Evolutionary conservation across 1,139 yeast genomes (phyloP).

Genomic region (Wickerhamomyces sp.): DNA sequence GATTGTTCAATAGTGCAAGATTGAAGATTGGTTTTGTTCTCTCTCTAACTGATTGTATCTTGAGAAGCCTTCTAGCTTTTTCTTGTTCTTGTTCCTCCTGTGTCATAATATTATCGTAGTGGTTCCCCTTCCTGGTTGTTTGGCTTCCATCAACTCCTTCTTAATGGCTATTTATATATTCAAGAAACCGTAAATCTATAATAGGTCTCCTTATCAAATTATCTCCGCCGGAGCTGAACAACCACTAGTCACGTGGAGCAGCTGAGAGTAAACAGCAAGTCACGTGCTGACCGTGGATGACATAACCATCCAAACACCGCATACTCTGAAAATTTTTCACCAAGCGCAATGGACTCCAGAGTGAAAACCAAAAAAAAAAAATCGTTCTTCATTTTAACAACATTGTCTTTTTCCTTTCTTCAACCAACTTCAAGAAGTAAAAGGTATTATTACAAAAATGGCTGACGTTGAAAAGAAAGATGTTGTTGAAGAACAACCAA

Average conservation of each 20-base stretch:
- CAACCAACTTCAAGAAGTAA: slow-evolving; percentile 26
- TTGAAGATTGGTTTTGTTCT: slow-evolving; percentile 39
- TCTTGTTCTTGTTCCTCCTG: neutral
- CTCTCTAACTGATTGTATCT: slow-evolving; percentile 49
- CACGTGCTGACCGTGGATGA: neutral
- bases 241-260: no score
- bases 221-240: slow-evolving; percentile 7
- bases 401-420: slow-evolving; percentile 1
- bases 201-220: slow-evolving; percentile 1
- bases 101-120: slow-evolving; percentile 3
- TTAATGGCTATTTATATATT: neutral
- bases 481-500: slow-evolving; percentile 77
- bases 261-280: neutral
- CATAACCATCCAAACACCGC: slow-evolving; percentile 19
- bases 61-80: slow-evolving; percentile 31
- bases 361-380: slow-evolving; percentile 15
- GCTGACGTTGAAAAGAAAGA: slow-evolving; percentile 85
- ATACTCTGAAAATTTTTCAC: slow-evolving; percentile 11
- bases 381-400: slow-evolving; percentile 1
- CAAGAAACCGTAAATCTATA: neutral
- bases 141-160: neutral
- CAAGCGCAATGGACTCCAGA: slow-evolving; percentile 1
- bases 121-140: neutral
- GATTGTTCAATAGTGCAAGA: slow-evolving; percentile 30
- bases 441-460: slow-evolving; percentile 49